Percentiles rank a stretch among this genome's conserved stretches.
Evolutionary conservation across 495 filamentous ascomycete species (phyloP).

Genomic region (Parachaetomium inaequale): DNA sequence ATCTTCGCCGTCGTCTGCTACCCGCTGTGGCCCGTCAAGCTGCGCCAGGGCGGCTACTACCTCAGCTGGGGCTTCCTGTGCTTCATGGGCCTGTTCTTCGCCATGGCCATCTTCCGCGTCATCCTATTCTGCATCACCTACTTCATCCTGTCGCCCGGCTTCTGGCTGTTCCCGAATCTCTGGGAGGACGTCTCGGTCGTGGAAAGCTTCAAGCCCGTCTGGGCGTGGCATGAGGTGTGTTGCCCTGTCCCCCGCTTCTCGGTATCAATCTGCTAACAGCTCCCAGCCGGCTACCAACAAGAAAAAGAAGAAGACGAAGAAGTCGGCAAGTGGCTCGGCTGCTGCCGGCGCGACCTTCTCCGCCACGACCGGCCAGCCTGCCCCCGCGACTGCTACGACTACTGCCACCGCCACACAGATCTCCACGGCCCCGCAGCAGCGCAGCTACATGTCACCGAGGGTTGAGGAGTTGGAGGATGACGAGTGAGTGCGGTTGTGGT

Average conservation of each 20-base stretch:
- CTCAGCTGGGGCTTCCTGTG: slow-evolving; percentile 92
- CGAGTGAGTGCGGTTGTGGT: slow-evolving; percentile 25
- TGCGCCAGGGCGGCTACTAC: slow-evolving; percentile 96
- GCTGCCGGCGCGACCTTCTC: slow-evolving; percentile 43
- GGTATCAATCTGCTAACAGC: slow-evolving; percentile 3
- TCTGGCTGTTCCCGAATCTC: slow-evolving; percentile 97
- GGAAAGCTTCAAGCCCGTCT: slow-evolving; percentile 92
- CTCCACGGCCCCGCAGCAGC: slow-evolving; percentile 40
- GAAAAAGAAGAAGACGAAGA: slow-evolving; percentile 68
- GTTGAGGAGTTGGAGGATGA: slow-evolving; percentile 69
- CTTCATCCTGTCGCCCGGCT: slow-evolving; percentile 75
- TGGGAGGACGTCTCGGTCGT: slow-evolving; percentile 99
- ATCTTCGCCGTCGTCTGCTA: slow-evolving; percentile 91
- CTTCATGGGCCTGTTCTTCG: slow-evolving; percentile 91
- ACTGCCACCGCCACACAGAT: slow-evolving; percentile 53
- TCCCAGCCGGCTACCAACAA: slow-evolving; percentile 41
- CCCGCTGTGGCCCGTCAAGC: slow-evolving; percentile 89
- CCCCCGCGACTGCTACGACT: slow-evolving; percentile 57
- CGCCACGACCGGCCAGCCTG: slow-evolving; percentile 48
- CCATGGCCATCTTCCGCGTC: slow-evolving; percentile 92
- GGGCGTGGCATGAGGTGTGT: slow-evolving; percentile 97
- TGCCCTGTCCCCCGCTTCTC: slow-evolving; percentile 11
- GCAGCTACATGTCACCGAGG: slow-evolving; percentile 52
- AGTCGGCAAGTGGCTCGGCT: slow-evolving; percentile 38
- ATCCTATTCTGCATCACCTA: slow-evolving; percentile 94